Base-by-base conservation (phyloP, 2,329 filamentous ascomycete species). In the Achaetomium macrosporum region DNA sequence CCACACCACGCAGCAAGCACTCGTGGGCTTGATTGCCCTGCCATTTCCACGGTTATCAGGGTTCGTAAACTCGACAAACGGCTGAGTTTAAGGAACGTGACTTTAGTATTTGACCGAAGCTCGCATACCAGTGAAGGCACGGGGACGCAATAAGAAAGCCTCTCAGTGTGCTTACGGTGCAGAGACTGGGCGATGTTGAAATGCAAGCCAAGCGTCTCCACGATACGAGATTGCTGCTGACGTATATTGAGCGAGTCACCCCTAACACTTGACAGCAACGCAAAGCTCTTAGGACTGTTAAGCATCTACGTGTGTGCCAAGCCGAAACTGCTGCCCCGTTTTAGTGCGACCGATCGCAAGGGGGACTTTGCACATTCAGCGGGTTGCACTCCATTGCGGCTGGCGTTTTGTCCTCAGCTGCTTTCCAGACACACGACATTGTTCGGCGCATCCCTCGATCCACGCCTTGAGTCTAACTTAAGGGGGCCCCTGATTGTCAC, bases 141-240 rank as follows among this genome's bases (percentile, higher is more conserved):
- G n/a, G 25, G 25, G 25, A 25, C 25, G n/a, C n/a, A n/a, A n/a
- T 25, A 7, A 25, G 25, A 25, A 25, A 7, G 25, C 4, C 25
- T 25, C 4, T 25, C 25, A 25, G 25, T 25, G 25, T 25, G 25
- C 7, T 25, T n/a, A n/a, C n/a, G n/a, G n/a, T n/a, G 4, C 25
- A 25, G 7, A 7, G 25, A 7, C 25, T 25, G 25, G 4, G 25
- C 25, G 25, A 25, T 25, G 25, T 25, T 25, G 25, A 25, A 25
- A 25, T 13, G 33, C 13, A 45, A 49, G 11, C 29, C 45, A 35
- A 5, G 51, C 41, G 41, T 33, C 16, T 40, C 33, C 40, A 33
- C 30, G 47, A 53, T 50, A 54, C 46, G 47, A 53, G 50, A 43
- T 53, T 45, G 39, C 17, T 47, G 41, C 42, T 36, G 42, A 42